Evolutionary conservation across 164 flowering plant species (phyloP), one percentile per base, ranked within the genome.

Genomic region (Taxillus chinensis): DNA sequence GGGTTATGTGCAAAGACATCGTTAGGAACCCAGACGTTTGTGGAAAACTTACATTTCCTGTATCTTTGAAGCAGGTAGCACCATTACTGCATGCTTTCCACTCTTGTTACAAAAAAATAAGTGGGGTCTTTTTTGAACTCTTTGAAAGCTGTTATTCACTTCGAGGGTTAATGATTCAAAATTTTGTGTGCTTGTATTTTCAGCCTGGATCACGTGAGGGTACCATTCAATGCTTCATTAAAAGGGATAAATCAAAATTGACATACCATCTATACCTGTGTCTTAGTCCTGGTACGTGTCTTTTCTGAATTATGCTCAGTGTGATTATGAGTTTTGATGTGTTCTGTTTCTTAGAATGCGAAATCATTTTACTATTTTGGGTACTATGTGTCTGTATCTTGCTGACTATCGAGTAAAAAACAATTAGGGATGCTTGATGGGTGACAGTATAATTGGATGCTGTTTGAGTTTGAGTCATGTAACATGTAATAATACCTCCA

Each of bases 151-250:
- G 3, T 54, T 17, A 7, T 17, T 2, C 17, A 0, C 39, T 17
- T 54, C 17, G 10, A 54, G 10, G 0, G 3, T 5, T 12, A 5
- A 17, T 4, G 5, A 45, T 38, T 9, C 43, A 38, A 27, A 39
- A 27, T 50, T n/a, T 15, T 48, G 46, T 45, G 2, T 39, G 2
- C 40, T 59, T 59, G 41, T 13, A 3, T 65, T 75, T 46, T 40
- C 70, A 76, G 79, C 79, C 79, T 7, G 79, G 79, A 56, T 66
- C 74, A 39, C 74, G 74, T 11, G 79, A 76, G 39, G 74, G 72
- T 38, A 57, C 65, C 14, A 65, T 71, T 40, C 78, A 74, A 17
- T 74, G 78, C 43, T 68, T 74, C 60, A 76, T 76, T 12, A 76
- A 71, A 55, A 65, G 79, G 63, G 73, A 73, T 43, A 73, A 73